Base-by-base conservation (phyloP, 179 eudicot genomes). In the Camellia oleifera region DNA sequence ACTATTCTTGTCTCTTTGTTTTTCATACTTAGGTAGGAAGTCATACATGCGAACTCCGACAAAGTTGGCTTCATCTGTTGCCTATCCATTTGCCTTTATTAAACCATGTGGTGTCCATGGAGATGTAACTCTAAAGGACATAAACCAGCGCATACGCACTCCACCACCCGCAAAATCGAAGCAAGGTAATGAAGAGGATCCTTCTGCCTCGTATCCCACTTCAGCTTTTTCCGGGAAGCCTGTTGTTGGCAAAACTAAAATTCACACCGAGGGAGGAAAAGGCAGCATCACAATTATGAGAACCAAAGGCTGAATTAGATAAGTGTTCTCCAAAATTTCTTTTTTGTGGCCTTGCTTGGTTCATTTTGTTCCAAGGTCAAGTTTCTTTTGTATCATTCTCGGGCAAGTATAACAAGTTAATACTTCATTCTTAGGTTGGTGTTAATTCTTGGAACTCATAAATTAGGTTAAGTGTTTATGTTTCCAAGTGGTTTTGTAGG, bases 211-310 rank as follows among this genome's bases (percentile, higher is more conserved):
- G 42, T 93, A 85, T 77, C 97, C 93, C 26, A 23, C 90, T 70
- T 95, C 98, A 72, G 99, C 99, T 1, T 87, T 95, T 79, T 86
- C 99, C 0, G 99, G 99, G 69, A 95, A 95, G 82, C 99, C 95
- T 45, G 95, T 95, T 40, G 93, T 95, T 54, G 97, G 95, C 9
- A 94, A 93, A 86, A 95, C 99, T 45, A 95, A 89, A 81, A 95
- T 95, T 81, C 95, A 88, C 12, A 95, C 95, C 2, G 98, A 95
- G 82, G 99, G 99, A 68, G 99, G 99, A 60, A 87, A 90, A 86
- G 99, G 99, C 54, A 91, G 98, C 91, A 94, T 95, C 56, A 95
- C 99, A 32, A 95, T 95, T 76, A 92, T 91, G 95, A 91, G 98
- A 87, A 95, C 99, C 58, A 95, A 90, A 83, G 99, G 99, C 66